phyloP scores from a whole-genome alignment of 768 basidiomycete species.

The Clavaria fumosa region DNA sequence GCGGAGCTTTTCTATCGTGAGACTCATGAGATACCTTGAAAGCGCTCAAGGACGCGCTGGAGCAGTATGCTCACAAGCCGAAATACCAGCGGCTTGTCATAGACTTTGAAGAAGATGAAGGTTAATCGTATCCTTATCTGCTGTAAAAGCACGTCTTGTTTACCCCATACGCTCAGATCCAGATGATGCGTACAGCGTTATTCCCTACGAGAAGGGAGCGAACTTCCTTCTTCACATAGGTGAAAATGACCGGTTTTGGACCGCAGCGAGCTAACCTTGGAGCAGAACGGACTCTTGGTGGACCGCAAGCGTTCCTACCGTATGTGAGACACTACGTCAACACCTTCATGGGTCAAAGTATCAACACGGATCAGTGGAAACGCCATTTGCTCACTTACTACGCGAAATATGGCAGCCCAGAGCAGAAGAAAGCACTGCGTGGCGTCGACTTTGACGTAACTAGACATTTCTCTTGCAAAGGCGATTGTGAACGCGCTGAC shows the following conservation, averaged over 20 bases:
- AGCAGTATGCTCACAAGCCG: conserved; percentile 39
- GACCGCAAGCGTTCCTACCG: conserved; percentile 68
- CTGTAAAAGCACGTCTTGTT: too few species aligned
- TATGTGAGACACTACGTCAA: conserved; percentile 73
- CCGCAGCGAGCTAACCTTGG: neutral
- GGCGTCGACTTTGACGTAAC: too few species aligned
- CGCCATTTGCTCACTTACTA: conserved; percentile 63
- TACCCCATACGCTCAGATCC: too few species aligned
- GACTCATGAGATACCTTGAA: too few species aligned
- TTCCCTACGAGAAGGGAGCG: conserved; percentile 84
- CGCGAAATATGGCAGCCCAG: conserved; percentile 35
- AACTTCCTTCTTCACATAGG: conserved; percentile 80
- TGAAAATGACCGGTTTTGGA: conserved; percentile 16
- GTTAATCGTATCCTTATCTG: too few species aligned
- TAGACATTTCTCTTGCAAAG: neutral
- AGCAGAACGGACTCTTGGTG: conserved; percentile 59
- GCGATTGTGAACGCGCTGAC: neutral
- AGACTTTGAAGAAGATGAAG: conserved; percentile 53
- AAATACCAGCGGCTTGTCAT: conserved; percentile 73
- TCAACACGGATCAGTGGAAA: conserved; percentile 77
- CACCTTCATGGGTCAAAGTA: conserved; percentile 70
- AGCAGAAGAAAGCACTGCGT: conserved; percentile 49
- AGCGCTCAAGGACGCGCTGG: conserved; percentile 54
- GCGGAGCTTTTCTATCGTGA: too few species aligned
- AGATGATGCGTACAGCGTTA: conserved; percentile 56